Percentiles rank a stretch among this genome's conserved stretches.
Conservation (phyloP, 495 filamentous ascomycete genomes). For the Neurospora tetrasperma region DNA sequence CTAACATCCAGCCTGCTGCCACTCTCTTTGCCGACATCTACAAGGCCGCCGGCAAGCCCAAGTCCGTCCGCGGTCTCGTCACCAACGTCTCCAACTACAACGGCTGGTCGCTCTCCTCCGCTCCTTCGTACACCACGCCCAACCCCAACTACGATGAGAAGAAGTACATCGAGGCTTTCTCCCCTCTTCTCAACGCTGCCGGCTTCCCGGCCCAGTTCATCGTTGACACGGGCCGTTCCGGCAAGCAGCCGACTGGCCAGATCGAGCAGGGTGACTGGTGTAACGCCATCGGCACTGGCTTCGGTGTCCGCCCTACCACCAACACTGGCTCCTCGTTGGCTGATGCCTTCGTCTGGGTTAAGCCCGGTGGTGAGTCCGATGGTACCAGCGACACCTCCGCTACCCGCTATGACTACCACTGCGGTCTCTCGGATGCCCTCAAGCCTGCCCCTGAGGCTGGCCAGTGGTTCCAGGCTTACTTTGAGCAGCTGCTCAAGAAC, state of each 20-base stretch:
- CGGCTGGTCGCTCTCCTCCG: constrained; percentile 36
- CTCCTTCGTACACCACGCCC: constrained; percentile 31
- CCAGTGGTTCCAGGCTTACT: constrained; percentile 72
- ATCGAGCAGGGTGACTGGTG: constrained; percentile 71
- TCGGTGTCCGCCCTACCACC: constrained; percentile 58
- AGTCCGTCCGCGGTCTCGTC: constrained; percentile 57
- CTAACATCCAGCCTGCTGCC: constrained; percentile 63
- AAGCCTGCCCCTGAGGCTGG: constrained; percentile 70
- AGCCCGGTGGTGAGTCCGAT: constrained; percentile 75
- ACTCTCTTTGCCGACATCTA: constrained; percentile 56
- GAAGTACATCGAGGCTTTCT: constrained; percentile 56
- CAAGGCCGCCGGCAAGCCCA: constrained; percentile 53
- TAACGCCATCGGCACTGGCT: constrained; percentile 65
- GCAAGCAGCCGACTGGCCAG: constrained; percentile 56
- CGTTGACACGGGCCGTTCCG: constrained; percentile 57
- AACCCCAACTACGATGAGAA: constrained; percentile 59
- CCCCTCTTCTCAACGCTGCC: constrained; percentile 45
- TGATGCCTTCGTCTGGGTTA: constrained; percentile 77
- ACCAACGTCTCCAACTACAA: constrained; percentile 82
- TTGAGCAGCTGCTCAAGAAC: constrained; percentile 58
- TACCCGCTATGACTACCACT: constrained; percentile 59
- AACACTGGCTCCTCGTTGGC: constrained; percentile 50
- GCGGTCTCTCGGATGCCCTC: constrained; percentile 48
- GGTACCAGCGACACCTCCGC: constrained; percentile 57
- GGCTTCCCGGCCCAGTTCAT: constrained; percentile 67